These are phyloP conservation scores for Pseudoperonospora humuli DNA, from an alignment of 352 stramenopile species.

Conservation along the genomic window DNA sequence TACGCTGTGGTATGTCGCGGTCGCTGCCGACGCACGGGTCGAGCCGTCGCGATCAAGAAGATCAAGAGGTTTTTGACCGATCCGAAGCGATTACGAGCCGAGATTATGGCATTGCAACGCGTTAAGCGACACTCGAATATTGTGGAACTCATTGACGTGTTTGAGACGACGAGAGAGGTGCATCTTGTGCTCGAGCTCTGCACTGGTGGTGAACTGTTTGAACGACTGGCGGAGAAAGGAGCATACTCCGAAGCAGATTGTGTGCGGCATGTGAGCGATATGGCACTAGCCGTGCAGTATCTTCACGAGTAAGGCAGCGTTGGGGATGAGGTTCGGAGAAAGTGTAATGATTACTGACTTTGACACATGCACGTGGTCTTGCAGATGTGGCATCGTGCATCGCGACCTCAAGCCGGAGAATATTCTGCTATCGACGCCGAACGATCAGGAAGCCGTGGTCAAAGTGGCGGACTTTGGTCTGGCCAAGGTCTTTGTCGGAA, in stretches of 20 bases:
- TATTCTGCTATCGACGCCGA: slow-evolving; percentile 58
- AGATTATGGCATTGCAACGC: slow-evolving; percentile 52
- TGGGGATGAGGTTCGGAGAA: background rate
- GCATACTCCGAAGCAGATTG: slow-evolving; percentile 79
- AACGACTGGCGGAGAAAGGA: slow-evolving; percentile 67
- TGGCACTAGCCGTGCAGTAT: slow-evolving; percentile 63
- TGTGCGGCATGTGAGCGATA: slow-evolving; percentile 59
- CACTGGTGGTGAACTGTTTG: slow-evolving; percentile 76
- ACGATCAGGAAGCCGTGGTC: slow-evolving; percentile 51
- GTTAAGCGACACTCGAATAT: slow-evolving; percentile 70
- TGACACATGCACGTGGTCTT: too few relatives aligned
- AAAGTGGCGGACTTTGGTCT: slow-evolving; percentile 84
- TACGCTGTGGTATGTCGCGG: slow-evolving; percentile 61
- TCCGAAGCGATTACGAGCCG: slow-evolving; percentile 47
- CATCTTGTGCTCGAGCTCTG: slow-evolving; percentile 77
- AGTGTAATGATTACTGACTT: too few relatives aligned
- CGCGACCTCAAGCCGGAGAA: slow-evolving; percentile 83
- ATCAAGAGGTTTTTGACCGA: slow-evolving; percentile 79
- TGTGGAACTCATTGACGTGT: slow-evolving; percentile 72
- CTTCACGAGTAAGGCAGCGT: slow-evolving; percentile 39
- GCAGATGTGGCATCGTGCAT: slow-evolving; percentile 69
- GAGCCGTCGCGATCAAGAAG: slow-evolving; percentile 70
- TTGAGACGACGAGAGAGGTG: slow-evolving; percentile 71
- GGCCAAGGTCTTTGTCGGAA: slow-evolving; percentile 69
- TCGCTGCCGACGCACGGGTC: slow-evolving; percentile 39